Base-by-base conservation (phyloP, 108 stramenopile genomes). In the Schizochytrium sp. region DNA sequence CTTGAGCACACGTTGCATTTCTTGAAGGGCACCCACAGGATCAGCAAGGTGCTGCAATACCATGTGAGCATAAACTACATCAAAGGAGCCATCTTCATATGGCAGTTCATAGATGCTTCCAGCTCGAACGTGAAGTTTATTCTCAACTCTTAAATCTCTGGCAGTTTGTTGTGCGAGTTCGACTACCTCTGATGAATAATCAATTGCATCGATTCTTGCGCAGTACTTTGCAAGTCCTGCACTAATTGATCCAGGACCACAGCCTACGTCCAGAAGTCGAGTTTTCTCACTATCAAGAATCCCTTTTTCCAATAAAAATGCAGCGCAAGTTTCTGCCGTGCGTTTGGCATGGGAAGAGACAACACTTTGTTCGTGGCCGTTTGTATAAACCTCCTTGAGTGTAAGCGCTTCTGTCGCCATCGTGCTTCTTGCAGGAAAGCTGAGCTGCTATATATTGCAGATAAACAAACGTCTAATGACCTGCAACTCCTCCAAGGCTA, bases 181-280 rank as follows among this genome's bases (percentile, higher is more conserved):
- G 8, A 83, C 53, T 5, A 83, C 40, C 47, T 49, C 47, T 5
- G 50, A 10, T 53, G 53, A 47, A 10, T 49, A 38, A 42, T 83
- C 76, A 53, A 83, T 17, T 1, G 50, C 76, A 28, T 55, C 76
- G 53, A 83, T 53, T 40, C 55, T 83, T 47, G 76, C 47, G 76
- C 76, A 83, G 28, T 83, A 83, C 76, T 83, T 83, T 46, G 76
- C 76, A 3, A 83, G 76, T 8, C 76, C 76, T 5, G 76, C 76
- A 17, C 50, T 83, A 5, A 83, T 83, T 10, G 76, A 55, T 28
- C 76, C 76, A 55, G 76, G 76, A 5, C 76, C 76, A 53, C 76
- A 83, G 10, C 76, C 76, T 5, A 83, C 76, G 53, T 83, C 76
- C 8, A 83, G 76, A 47, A 83, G 53, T 5, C 50, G 47, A n/a